Percentiles rank a stretch among this genome's conserved stretches.
These are phyloP conservation scores for Populus hybrid DNA, from an alignment of 441 rosid genomes.

Conservation along the genomic window DNA sequence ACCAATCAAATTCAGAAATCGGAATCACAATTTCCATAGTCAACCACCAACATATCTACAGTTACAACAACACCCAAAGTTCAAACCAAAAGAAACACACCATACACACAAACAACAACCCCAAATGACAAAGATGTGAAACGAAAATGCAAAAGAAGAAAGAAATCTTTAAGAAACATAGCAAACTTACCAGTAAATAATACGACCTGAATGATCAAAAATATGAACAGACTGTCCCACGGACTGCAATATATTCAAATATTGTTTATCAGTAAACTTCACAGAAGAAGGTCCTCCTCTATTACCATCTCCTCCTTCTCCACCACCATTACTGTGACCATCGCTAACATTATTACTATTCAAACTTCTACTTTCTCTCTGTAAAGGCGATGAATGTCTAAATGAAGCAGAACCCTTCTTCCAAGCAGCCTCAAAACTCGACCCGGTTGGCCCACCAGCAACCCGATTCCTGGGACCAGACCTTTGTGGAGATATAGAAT, in stretches of 20 bases:
- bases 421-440: conserved; percentile 36
- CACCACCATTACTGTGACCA: conserved; percentile 6
- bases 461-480: conserved; percentile 36
- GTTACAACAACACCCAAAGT: conserved; percentile 1
- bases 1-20: conserved; percentile 13
- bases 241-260: conserved; percentile 83
- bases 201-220: conserved; percentile 51
- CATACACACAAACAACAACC: conserved; percentile 7
- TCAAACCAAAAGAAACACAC: neutral
- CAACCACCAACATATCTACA: conserved; percentile 10
- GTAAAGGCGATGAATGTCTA: conserved; percentile 80
- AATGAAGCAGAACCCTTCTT: conserved; percentile 58
- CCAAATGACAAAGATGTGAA: neutral
- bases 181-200: conserved; percentile 75
- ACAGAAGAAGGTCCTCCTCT: conserved; percentile 59
- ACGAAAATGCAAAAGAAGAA: neutral
- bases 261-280: conserved; percentile 65
- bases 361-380: conserved; percentile 52
- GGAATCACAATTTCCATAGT: neutral
- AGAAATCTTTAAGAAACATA: neutral
- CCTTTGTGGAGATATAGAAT: conserved; percentile 81
- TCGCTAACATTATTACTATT: neutral
- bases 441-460: conserved; percentile 19
- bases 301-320: conserved; percentile 22
- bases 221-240: conserved; percentile 96